Evolutionary conservation across 2,329 filamentous ascomycete species (phyloP), one percentile per base, ranked within the genome.

Genomic region (Apiospora saccharicola): DNA sequence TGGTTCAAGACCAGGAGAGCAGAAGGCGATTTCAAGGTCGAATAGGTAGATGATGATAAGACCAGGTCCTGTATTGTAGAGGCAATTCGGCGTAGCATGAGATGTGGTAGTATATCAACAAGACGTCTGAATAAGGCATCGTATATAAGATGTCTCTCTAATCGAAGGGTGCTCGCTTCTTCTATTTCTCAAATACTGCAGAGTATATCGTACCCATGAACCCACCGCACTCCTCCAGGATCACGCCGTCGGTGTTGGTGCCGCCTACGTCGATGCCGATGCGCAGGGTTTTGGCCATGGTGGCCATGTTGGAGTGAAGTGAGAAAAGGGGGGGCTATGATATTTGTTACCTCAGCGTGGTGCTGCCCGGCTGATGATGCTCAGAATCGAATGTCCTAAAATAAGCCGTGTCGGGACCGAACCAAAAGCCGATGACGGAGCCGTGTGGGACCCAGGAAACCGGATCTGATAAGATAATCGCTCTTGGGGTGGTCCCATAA

Each of bases 181-280:
- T 12, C 26, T 57, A 57, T 34, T 6, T 57, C 4, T 10, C 5
- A 61, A 57, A 14, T 14, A 1, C 8, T 34, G 4, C 26, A 8
- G 19, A 19, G 24, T 30, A 34, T 16, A 26, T 16, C 1, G 6
- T 57, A 8, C 14, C 5, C 13, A 13, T 26, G 13, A 30, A 37
- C 0, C 89, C 90, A 5, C 89, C 89, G 43, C 87, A 88, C 77
- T 90, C 89, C 0, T 86, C 83, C 22, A 91, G 84, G 73, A 91
- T 79, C 34, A 87, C 86, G 16, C 86, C 86, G 71, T 89, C 87
- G 8, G 87, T 89, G 75, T 88, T 89, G 67, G 87, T 89, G 37
- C 86, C 86, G 41, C 79, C 79, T 0, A 80, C 79, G 44, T 80
- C 79, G 51, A 80, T 77, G 46, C 79, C 79, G 68, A 80, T 79